Evolutionary conservation across 805 yeast genomes (phyloP), one percentile per base, ranked within the genome.

Genomic region (Saturnispora kantuleensis): DNA sequence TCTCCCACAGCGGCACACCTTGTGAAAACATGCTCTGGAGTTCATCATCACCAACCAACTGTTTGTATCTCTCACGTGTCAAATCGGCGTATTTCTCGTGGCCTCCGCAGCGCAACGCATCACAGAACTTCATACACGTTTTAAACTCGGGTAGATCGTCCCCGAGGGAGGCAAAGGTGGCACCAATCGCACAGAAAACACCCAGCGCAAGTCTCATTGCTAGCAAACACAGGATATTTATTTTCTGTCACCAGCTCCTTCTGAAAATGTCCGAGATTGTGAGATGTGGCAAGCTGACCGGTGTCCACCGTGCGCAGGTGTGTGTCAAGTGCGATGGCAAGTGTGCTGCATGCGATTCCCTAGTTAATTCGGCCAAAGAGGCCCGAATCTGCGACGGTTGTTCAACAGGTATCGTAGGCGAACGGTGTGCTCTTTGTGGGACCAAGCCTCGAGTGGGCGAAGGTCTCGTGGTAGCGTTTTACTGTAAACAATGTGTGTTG

Each of bases 321-420:
- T 89, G 97, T 56, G 79, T 76, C 30, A 84, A 74, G 59, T 89
- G 97, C 60, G 96, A 89, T 58, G 97, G 96, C 1, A 73, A 79
- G 52, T 89, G 97, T 56, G 96, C 96, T 3, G 69, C 79, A 3
- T 89, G 97, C 61, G 97, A 88, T 57, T 83, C 95, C 1, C 75
- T 72, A 52, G 95, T 86, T 6, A 76, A 80, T 49, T 87, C 93
- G 0, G 72, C 75, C 7, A 69, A 74, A 13, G 62, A 68, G 46
- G 96, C 78, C 1, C 69, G 83, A 47, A 72, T 87, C 16, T 89
- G 97, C 60, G 89, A 83, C 47, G 90, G 81, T 50, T 89, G 97
- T 58, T 73, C 95, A 0, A 78, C 79, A 55, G 94, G 94, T 5
- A 76, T 78, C 46, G 60, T 66, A 37, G 71, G 70, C 2, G 74